These are phyloP conservation scores for Colletotrichum sp. DNA, from an alignment of 2,329 filamentous ascomycete species.

Conservation along the genomic window DNA sequence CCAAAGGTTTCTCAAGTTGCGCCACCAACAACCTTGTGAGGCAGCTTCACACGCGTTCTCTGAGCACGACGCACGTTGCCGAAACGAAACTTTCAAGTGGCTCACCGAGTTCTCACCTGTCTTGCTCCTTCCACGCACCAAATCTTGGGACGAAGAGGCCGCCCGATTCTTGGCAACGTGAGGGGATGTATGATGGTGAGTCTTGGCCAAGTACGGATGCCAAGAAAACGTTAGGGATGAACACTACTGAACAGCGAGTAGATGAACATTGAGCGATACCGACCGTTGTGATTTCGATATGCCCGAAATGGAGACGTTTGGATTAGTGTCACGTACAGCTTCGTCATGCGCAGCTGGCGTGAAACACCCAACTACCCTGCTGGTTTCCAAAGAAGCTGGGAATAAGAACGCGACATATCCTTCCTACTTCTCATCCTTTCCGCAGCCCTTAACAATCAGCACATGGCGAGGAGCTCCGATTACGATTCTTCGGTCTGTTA, in stretches of 20 bases:
- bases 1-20: not conserved
- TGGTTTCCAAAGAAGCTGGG: not conserved
- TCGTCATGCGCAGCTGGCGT: not conserved
- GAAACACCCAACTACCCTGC: not conserved
- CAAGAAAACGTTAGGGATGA: not conserved
- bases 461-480: not conserved
- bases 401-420: not conserved
- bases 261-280: not conserved
- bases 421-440: not conserved
- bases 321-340: not conserved
- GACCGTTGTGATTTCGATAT: not conserved
- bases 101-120: accelerated
- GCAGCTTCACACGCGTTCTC: not conserved
- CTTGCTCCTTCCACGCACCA: accelerated
- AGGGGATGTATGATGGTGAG: not conserved
- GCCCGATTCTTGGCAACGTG: not conserved
- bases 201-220: not conserved
- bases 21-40: not conserved
- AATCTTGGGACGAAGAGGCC: not conserved
- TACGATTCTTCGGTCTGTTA: not conserved
- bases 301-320: not conserved
- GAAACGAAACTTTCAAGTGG: not conserved
- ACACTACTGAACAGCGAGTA: not conserved
- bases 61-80: not conserved
- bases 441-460: not conserved